Evolutionary conservation across 108 stramenopile genomes (phyloP).

Genomic region (Pseudonitzschia multiseries): DNA sequence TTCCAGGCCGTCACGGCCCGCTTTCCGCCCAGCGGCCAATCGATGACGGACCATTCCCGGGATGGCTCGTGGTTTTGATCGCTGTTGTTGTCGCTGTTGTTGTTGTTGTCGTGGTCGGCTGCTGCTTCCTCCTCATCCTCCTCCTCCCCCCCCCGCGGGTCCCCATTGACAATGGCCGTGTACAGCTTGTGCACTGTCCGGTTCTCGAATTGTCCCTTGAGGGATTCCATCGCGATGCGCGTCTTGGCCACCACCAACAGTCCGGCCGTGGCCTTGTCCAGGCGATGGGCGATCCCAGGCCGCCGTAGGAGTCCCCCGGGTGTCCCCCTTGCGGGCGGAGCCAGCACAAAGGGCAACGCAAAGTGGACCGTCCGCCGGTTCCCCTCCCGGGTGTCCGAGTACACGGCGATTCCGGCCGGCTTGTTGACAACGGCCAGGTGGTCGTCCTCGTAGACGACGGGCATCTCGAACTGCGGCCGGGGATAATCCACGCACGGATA

Average conservation of each 20-base stretch:
- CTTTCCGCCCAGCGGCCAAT: slow-evolving; percentile 53
- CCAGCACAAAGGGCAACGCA: slow-evolving; percentile 49
- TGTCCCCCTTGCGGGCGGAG: slow-evolving; percentile 19
- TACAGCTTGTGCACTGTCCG: slow-evolving; percentile 51
- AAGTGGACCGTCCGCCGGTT: slow-evolving; percentile 20
- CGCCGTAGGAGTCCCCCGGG: slow-evolving; percentile 37
- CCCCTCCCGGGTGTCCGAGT: slow-evolving; percentile 39
- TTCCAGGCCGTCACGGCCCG: slow-evolving; percentile 64
- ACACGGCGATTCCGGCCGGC: slow-evolving; percentile 65
- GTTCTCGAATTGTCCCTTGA: slow-evolving; percentile 45
- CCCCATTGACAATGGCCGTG: slow-evolving; percentile 66
- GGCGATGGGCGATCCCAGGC: slow-evolving; percentile 73
- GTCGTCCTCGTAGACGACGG: slow-evolving; percentile 64
- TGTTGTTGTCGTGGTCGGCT: slow-evolving; percentile 39
- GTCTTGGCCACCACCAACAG: slow-evolving; percentile 64
- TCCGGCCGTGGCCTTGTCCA: slow-evolving; percentile 76
- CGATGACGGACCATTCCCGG: slow-evolving; percentile 56
- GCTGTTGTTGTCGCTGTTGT: not conserved
- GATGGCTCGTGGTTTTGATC: not conserved
- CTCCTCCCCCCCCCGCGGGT: slow-evolving; percentile 38
- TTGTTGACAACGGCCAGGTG: slow-evolving; percentile 62
- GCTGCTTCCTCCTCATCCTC: slow-evolving; percentile 42
- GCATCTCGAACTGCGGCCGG: slow-evolving; percentile 33
- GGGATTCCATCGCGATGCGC: slow-evolving; percentile 37
- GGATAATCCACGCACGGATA: slow-evolving; percentile 21